Conservation (phyloP, 257 asterid genomes). For the Asclepias syriaca region DNA sequence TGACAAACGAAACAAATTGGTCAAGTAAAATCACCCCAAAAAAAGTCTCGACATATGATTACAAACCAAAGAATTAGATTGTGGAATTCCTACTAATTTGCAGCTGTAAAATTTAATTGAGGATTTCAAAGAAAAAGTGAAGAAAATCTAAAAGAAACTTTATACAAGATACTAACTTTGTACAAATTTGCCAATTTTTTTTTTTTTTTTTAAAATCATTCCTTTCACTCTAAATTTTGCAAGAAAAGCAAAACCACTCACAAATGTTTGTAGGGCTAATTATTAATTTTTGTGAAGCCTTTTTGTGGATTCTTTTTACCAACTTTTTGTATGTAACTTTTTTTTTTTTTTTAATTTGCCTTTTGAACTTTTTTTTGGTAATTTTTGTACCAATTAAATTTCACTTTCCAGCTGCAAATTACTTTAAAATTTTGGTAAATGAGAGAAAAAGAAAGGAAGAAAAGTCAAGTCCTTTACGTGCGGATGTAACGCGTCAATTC, state of each 20-base stretch:
- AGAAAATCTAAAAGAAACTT: not conserved
- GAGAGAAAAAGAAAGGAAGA: not conserved
- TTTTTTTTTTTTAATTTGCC: too few relatives aligned
- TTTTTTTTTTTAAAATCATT: too few relatives aligned
- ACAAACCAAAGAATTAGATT: not conserved
- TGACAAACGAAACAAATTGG: slow-evolving; percentile 1
- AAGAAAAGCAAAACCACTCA: slow-evolving; percentile 4
- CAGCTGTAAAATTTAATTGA: slow-evolving; percentile 1
- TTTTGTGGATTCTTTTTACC: not conserved
- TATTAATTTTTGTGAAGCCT: slow-evolving; percentile 1
- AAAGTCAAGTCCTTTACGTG: slow-evolving; percentile 4
- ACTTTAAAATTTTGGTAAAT: not conserved
- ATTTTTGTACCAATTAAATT: not conserved
- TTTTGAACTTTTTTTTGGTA: too few relatives aligned
- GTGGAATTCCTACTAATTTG: not conserved
- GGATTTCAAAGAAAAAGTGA: not conserved
- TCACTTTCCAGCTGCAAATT: slow-evolving; percentile 7
- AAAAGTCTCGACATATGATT: not conserved
- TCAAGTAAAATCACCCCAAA: too few relatives aligned
- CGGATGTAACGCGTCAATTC: slow-evolving; percentile 1
- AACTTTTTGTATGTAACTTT: not conserved
- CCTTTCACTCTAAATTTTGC: not conserved
- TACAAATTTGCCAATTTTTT: slow-evolving; percentile 7
- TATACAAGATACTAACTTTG: not conserved
- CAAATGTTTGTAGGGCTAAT: slow-evolving; percentile 9